Percentiles rank a stretch among this genome's conserved stretches.
These are phyloP conservation scores for Exserohilum rostratum DNA, from an alignment of 2,329 filamentous ascomycete genomes.

Conservation along the genomic window DNA sequence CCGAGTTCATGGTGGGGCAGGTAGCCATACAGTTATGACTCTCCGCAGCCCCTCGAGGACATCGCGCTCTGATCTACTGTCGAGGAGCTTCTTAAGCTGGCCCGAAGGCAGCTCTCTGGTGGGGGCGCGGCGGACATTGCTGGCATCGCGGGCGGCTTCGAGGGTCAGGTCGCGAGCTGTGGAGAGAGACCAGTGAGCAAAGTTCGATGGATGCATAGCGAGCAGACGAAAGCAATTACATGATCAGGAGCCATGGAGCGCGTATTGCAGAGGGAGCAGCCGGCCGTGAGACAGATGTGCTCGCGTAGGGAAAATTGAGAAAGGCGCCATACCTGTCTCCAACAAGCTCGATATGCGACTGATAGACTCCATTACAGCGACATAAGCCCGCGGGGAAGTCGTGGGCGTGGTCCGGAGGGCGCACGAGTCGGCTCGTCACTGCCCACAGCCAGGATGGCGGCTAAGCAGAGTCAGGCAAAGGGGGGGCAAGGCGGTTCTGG, in stretches of 20 bases:
- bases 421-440: conserved; percentile 13
- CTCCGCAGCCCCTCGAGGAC: conserved; percentile 88
- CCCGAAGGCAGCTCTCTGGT: conserved; percentile 72
- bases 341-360: conserved; percentile 91
- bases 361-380: conserved; percentile 83
- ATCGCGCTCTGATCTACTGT: conserved; percentile 91
- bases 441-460: conserved; percentile 22
- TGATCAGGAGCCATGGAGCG: conserved; percentile 11
- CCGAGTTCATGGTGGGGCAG: conserved; percentile 16
- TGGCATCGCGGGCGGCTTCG: conserved; percentile 90
- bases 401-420: conserved; percentile 22
- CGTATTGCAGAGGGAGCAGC: not conserved
- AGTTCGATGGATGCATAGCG: conserved; percentile 46
- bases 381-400: conserved; percentile 15
- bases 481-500: conserved; percentile 21
- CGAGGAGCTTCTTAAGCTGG: conserved; percentile 92
- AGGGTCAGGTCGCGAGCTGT: conserved; percentile 94
- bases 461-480: conserved; percentile 36
- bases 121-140: conserved; percentile 61
- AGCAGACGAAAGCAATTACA: conserved; percentile 6
- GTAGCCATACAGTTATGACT: conserved; percentile 76
- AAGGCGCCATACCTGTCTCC: conserved; percentile 74
- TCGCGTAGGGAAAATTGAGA: conserved; percentile 7
- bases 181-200: conserved; percentile 48
- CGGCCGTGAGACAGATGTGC: not conserved